These are phyloP conservation scores for Aspergillus piperis DNA, from an alignment of 2,329 filamentous ascomycete genomes.

Conservation along the genomic window DNA sequence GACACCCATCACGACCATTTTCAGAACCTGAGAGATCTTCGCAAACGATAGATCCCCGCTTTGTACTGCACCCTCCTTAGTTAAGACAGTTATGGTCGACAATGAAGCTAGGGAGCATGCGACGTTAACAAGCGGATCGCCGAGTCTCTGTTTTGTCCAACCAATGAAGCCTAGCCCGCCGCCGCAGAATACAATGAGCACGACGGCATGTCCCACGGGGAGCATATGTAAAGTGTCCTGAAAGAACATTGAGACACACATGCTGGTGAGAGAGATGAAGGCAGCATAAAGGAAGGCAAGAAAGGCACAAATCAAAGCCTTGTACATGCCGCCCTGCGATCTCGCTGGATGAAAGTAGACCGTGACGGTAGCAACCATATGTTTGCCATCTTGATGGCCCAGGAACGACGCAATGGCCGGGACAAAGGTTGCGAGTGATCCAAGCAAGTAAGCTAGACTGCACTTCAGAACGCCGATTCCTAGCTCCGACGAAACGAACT, in stretches of 20 bases:
- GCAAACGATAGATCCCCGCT: slow-evolving; percentile 76
- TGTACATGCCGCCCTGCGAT: slow-evolving; percentile 84
- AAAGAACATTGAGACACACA: slow-evolving; percentile 83
- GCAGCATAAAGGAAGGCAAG: slow-evolving; percentile 78
- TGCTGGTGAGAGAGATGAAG: slow-evolving; percentile 76
- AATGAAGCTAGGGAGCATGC: slow-evolving; percentile 84
- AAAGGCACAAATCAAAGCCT: slow-evolving; percentile 75
- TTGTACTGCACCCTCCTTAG: slow-evolving; percentile 87
- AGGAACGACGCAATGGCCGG: slow-evolving; percentile 70
- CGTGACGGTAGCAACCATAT: slow-evolving; percentile 88
- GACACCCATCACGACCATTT: slow-evolving; percentile 81
- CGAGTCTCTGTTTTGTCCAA: slow-evolving; percentile 80
- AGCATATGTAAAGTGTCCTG: slow-evolving; percentile 66
- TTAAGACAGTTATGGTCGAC: slow-evolving; percentile 84
- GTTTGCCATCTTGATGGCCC: slow-evolving; percentile 85
- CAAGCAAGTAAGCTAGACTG: slow-evolving; percentile 83
- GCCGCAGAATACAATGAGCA: slow-evolving; percentile 81
- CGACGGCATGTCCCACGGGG: slow-evolving; percentile 72
- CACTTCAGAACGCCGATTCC: slow-evolving; percentile 86
- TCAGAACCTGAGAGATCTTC: slow-evolving; percentile 79
- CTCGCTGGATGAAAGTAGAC: slow-evolving; percentile 94
- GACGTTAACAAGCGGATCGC: slow-evolving; percentile 78
- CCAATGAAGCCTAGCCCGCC: slow-evolving; percentile 84
- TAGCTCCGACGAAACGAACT: slow-evolving; percentile 69
- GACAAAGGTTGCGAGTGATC: slow-evolving; percentile 82